Conservation (phyloP, 2,329 filamentous ascomycete genomes). For the Fonsecaea pugnacius region DNA sequence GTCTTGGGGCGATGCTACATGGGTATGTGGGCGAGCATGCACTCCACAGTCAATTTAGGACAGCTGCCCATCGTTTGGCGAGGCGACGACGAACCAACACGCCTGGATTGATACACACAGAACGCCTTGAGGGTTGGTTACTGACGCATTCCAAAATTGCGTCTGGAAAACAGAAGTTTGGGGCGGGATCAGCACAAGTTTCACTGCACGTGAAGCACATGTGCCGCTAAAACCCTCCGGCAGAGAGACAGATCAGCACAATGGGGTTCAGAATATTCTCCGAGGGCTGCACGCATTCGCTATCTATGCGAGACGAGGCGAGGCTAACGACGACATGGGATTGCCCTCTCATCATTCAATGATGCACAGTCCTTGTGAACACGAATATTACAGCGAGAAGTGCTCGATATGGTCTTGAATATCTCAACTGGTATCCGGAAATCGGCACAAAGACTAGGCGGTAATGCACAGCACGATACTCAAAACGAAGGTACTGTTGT, state of each 20-base stretch:
- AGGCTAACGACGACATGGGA: constrained; percentile 6
- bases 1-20: not conserved
- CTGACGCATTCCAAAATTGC: not conserved
- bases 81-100: not conserved
- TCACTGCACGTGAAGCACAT: not conserved
- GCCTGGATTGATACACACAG: not conserved
- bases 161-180: not conserved
- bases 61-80: not conserved
- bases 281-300: constrained; percentile 8
- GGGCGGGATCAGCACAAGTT: constrained; percentile 4
- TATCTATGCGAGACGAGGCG: not conserved
- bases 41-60: not conserved
- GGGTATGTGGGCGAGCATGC: not conserved
- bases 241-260: constrained; percentile 17
- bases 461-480: not conserved
- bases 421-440: constrained; percentile 11
- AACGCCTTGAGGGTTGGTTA: not conserved
- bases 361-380: not conserved
- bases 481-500: not conserved
- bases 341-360: not conserved
- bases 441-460: constrained; percentile 12
- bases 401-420: not conserved
- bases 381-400: not conserved
- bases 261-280: constrained; percentile 11
- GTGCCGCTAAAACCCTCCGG: not conserved